A percentile compares a stretch with the other conserved stretches of the same genome.
Conservation (phyloP, 2,329 filamentous ascomycete species). For the Monascus ruber region DNA sequence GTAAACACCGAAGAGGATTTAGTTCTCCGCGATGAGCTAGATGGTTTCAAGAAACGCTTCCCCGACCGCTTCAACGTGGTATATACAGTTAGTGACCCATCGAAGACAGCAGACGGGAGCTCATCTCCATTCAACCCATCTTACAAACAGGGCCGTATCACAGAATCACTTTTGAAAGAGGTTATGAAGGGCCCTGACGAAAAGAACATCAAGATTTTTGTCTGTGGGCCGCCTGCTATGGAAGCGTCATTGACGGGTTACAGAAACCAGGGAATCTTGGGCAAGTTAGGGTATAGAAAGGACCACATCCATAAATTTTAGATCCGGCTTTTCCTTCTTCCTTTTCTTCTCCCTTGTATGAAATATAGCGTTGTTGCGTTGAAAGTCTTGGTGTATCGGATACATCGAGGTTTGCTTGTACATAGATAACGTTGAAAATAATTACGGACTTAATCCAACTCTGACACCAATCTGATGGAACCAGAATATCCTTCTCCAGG, state of each 20-base stretch:
- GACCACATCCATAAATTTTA: constrained; percentile 50
- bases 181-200: constrained; percentile 30
- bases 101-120: not conserved
- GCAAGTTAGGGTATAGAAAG: constrained; percentile 46
- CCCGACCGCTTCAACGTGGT: constrained; percentile 46
- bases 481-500: too few species aligned
- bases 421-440: too few species aligned
- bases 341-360: not conserved
- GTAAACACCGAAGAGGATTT: constrained; percentile 55
- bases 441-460: too few species aligned
- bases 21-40: constrained; percentile 46
- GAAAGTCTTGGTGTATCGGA: too few species aligned
- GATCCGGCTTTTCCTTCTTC: not conserved
- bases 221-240: constrained; percentile 60
- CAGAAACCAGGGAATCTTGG: constrained; percentile 39
- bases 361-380: too few species aligned
- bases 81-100: constrained; percentile 38
- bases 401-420: too few species aligned
- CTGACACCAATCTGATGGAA: too few species aligned
- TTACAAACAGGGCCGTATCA: constrained; percentile 47
- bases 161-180: constrained; percentile 43
- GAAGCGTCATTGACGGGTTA: constrained; percentile 34
- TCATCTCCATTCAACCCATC: constrained; percentile 16
- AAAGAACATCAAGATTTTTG: constrained; percentile 48
- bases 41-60: constrained; percentile 37